Conservation (phyloP, 805 yeast species). For the Yamadazyma phyllophila region DNA sequence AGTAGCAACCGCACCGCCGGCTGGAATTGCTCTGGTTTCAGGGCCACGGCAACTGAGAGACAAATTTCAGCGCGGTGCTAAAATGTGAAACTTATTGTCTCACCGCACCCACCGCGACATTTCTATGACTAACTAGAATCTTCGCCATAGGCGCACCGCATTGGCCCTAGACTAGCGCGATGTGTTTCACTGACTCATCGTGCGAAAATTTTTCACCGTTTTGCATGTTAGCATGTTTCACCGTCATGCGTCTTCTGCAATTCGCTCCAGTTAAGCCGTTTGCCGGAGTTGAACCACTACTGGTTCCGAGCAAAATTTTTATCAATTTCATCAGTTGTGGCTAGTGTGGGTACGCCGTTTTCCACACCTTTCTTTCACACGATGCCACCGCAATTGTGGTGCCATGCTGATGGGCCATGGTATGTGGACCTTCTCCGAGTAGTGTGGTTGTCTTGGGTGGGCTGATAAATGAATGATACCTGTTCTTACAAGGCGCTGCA, state of each 20-base stretch:
- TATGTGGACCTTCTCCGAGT: not conserved
- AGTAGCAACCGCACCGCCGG: not conserved
- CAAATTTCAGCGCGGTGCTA: not conserved
- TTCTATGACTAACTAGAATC: not conserved
- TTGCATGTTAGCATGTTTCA: slow-evolving; percentile 5
- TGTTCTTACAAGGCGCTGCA: not conserved
- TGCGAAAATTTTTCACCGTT: slow-evolving; percentile 3
- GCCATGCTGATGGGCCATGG: not conserved
- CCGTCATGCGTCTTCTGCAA: slow-evolving; percentile 3
- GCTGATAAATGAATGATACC: not conserved
- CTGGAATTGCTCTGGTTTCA: too few relatives aligned
- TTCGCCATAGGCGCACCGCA: not conserved
- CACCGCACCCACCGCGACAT: not conserved
- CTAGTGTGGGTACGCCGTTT: not conserved
- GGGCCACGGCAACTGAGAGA: not conserved
- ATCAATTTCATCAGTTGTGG: slow-evolving; percentile 6
- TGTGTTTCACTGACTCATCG: not conserved
- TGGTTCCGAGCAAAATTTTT: slow-evolving; percentile 3
- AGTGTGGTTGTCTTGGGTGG: not conserved
- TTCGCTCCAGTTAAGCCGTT: not conserved
- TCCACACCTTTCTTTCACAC: not conserved
- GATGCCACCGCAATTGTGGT: not conserved
- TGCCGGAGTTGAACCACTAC: slow-evolving; percentile 3
- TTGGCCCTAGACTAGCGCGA: not conserved
- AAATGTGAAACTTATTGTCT: not conserved